Conservation (phyloP, 352 stramenopile genomes). For the Phytophthora constricta region DNA sequence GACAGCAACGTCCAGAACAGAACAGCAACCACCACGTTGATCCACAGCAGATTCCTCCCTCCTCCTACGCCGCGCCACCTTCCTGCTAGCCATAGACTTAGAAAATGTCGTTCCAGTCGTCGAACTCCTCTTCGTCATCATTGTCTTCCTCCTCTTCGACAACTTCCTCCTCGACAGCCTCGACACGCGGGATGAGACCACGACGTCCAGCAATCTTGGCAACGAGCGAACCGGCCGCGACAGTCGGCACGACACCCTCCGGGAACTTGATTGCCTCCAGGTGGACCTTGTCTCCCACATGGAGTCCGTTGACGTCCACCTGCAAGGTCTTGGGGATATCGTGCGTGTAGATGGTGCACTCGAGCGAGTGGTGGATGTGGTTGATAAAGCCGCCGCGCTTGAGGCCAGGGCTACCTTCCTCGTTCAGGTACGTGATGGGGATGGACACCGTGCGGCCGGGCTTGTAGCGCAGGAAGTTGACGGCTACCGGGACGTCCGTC, state of each 20-base stretch:
- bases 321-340: conserved; percentile 78
- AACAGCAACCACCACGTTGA: conserved; percentile 15
- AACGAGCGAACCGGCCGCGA: conserved; percentile 71
- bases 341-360: conserved; percentile 82
- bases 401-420: conserved; percentile 93
- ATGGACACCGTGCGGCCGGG: conserved; percentile 91
- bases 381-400: conserved; percentile 96
- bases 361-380: conserved; percentile 87
- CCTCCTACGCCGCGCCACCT: conserved; percentile 9
- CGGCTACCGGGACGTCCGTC: conserved; percentile 75
- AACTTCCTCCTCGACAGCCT: conserved; percentile 73
- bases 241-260: conserved; percentile 72
- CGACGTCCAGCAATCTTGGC: conserved; percentile 88
- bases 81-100: conserved; percentile 40
- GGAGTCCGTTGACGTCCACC: conserved; percentile 87
- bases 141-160: conserved; percentile 73
- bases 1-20: conserved; percentile 8
- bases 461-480: conserved; percentile 95
- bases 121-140: conserved; percentile 78
- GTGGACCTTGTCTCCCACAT: conserved; percentile 86
- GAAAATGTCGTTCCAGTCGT: conserved; percentile 91
- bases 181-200: conserved; percentile 79
- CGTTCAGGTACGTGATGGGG: conserved; percentile 93
- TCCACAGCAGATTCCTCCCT: conserved; percentile 13
- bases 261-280: conserved; percentile 80